Evolutionary conservation across 164 flowering plant species (phyloP).

Genomic region (Vitis vinifera): ASM3070453v1 NC_081819.1:12675001-12675500

Average conservation of each 20-base stretch:
- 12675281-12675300: constrained; percentile 25
- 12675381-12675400: constrained; percentile 34
- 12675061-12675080: background rate
- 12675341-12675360: constrained; percentile 37
- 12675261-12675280: constrained; percentile 18
- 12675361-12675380: constrained; percentile 34
- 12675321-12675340: constrained; percentile 42
- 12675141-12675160: constrained; percentile 57
- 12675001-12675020: too few species aligned
- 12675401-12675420: constrained; percentile 24
- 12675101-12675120: constrained; percentile 21
- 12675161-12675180: constrained; percentile 47
- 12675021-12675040: background rate
- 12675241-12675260: constrained; percentile 26
- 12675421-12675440: constrained; percentile 49
- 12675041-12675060: background rate
- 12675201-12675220: constrained; percentile 24
- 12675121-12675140: constrained; percentile 33
- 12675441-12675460: constrained; percentile 47
- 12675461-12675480: constrained; percentile 26
- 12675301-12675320: constrained; percentile 42
- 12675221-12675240: constrained; percentile 18
- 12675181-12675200: constrained; percentile 45
- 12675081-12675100: constrained; percentile 26
- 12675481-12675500: constrained; percentile 44